phyloP scores from a whole-genome alignment of 1,284 basidiomycete species.

The Anthracocystis setariae region DNA sequence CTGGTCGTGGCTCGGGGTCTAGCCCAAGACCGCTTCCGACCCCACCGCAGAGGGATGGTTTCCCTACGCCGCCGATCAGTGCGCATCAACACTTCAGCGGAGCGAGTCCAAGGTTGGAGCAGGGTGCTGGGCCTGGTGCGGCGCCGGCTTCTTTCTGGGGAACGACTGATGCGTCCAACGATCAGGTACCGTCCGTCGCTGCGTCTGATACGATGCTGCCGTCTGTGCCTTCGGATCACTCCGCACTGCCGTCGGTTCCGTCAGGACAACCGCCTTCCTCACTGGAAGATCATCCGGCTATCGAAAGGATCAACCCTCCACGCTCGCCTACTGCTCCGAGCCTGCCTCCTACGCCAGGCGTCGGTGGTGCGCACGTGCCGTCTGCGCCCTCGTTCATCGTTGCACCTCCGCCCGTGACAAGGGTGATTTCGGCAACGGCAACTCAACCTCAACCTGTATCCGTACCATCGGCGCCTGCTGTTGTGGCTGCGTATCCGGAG shows the following conservation, averaged over 20 bases:
- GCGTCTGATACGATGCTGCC: constrained; percentile 14
- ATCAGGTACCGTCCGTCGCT: not conserved
- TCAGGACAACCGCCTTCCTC: constrained; percentile 8
- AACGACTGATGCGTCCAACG: not conserved
- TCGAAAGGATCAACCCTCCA: constrained; percentile 36
- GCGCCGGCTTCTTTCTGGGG: constrained; percentile 46
- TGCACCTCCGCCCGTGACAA: not conserved
- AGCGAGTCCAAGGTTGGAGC: constrained; percentile 46
- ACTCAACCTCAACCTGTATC: not conserved
- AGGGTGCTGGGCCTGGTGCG: constrained; percentile 23
- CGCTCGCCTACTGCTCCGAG: constrained; percentile 43
- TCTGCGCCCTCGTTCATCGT: constrained; percentile 3
- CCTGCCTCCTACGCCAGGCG: constrained; percentile 17
- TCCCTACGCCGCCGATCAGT: constrained; percentile 35
- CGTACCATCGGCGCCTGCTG: not conserved
- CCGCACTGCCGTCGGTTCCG: constrained; percentile 5
- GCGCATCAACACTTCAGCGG: constrained; percentile 26
- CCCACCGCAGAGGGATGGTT: constrained; percentile 44
- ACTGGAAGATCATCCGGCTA: constrained; percentile 23
- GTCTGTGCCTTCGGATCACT: constrained; percentile 26
- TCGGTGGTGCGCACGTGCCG: constrained; percentile 52
- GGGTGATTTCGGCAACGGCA: not conserved
- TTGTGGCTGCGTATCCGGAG: constrained; percentile 73
- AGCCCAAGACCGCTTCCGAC: constrained; percentile 41
- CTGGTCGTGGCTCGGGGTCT: constrained; percentile 21